These are phyloP conservation scores for Penicillium verrucosum DNA, from an alignment of 2,329 filamentous ascomycete genomes.

Conservation along the genomic window DNA sequence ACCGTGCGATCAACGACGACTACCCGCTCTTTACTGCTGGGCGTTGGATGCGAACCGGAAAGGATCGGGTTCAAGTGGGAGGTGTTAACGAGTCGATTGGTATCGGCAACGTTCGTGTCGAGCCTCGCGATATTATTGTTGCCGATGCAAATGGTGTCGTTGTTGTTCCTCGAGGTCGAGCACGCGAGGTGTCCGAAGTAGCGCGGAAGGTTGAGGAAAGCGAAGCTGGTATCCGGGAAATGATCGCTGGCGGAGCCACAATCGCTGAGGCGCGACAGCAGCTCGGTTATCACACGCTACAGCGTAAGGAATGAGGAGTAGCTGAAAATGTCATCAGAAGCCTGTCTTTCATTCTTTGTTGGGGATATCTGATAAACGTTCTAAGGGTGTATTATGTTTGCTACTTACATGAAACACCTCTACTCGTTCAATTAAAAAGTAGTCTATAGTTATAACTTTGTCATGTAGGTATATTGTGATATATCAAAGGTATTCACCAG, in stretches of 20 bases:
- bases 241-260: conserved; percentile 22
- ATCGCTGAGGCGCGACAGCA: conserved; percentile 14
- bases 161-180: conserved; percentile 17
- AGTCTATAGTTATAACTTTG: too few species aligned
- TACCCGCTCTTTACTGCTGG: conserved; percentile 33
- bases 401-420: too few species aligned
- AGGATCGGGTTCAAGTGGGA: conserved; percentile 33
- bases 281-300: conserved; percentile 16
- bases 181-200: conserved; percentile 16
- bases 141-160: conserved; percentile 29
- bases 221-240: conserved; percentile 30
- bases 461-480: too few species aligned
- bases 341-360: too few species aligned
- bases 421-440: too few species aligned
- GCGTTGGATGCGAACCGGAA: conserved; percentile 36
- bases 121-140: conserved; percentile 30
- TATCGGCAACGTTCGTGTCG: conserved; percentile 28
- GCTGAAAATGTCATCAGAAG: neutral
- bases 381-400: too few species aligned
- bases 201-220: conserved; percentile 10
- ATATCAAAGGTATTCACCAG: too few species aligned
- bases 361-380: too few species aligned
- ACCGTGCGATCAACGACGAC: conserved; percentile 26
- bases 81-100: conserved; percentile 30
- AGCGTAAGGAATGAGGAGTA: conserved; percentile 11